These are phyloP conservation scores for Phytopythium mirpurense DNA, from an alignment of 352 stramenopile species.

Conservation along the genomic window DNA sequence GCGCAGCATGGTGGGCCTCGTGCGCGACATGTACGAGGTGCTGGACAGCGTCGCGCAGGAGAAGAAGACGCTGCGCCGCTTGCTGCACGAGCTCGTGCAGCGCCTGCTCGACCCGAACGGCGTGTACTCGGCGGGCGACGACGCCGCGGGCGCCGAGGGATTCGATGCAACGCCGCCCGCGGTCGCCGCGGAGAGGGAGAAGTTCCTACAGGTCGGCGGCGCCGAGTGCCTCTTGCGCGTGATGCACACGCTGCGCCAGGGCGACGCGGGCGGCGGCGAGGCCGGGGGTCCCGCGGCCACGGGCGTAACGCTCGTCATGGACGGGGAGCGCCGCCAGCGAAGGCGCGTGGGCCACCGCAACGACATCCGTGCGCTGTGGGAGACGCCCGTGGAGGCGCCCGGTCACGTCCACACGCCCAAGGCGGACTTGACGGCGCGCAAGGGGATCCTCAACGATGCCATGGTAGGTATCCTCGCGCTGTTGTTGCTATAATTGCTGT, in stretches of 20 bases:
- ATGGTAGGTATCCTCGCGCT: slow-evolving; percentile 35
- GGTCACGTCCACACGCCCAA: slow-evolving; percentile 26
- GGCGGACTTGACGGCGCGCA: slow-evolving; percentile 36
- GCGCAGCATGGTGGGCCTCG: slow-evolving; percentile 39
- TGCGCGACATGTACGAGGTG: slow-evolving; percentile 70
- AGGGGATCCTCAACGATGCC: slow-evolving; percentile 64
- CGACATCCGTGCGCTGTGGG: slow-evolving; percentile 59
- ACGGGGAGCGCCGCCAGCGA: slow-evolving; percentile 20
- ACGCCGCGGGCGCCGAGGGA: slow-evolving; percentile 3
- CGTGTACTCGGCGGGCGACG: slow-evolving; percentile 25
- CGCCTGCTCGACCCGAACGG: slow-evolving; percentile 62
- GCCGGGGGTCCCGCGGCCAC: slow-evolving; percentile 9
- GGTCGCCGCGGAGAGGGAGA: slow-evolving; percentile 49
- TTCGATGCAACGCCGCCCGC: slow-evolving; percentile 24
- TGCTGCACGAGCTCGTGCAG: slow-evolving; percentile 73
- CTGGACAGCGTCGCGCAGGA: slow-evolving; percentile 37
- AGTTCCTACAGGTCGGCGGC: slow-evolving; percentile 65
- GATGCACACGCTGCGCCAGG: slow-evolving; percentile 55
- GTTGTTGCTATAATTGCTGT: too few relatives aligned
- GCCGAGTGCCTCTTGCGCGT: slow-evolving; percentile 73
- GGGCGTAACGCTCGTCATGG: slow-evolving; percentile 29
- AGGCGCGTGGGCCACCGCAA: slow-evolving; percentile 28
- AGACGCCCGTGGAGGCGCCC: slow-evolving; percentile 32
- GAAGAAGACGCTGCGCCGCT: slow-evolving; percentile 46
- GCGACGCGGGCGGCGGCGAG: slow-evolving; percentile 28